Percentiles rank a stretch among this genome's conserved stretches.
These are phyloP conservation scores for Nicotiana obtusifolia DNA, from an alignment of 257 asterid genomes.

Conservation along the genomic window DNA sequence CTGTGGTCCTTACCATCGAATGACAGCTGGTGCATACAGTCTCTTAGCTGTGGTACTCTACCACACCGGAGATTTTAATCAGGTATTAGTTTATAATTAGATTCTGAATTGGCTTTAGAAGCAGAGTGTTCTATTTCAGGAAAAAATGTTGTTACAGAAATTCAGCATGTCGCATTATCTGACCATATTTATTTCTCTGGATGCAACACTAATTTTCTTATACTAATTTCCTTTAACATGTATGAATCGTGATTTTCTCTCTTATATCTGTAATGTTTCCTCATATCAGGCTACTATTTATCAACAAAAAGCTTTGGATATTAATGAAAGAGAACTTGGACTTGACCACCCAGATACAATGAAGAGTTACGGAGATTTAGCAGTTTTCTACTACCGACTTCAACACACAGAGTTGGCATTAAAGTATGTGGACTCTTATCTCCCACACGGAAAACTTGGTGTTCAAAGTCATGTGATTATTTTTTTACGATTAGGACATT, in stretches of 20 bases:
- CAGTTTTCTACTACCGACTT: conserved; percentile 97
- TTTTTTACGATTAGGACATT: not conserved
- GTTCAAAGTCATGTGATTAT: not conserved
- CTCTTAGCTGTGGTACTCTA: conserved; percentile 97
- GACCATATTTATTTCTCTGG: not conserved
- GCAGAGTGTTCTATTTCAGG: not conserved
- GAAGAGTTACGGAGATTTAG: conserved; percentile 98
- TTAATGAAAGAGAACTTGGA: conserved; percentile 96
- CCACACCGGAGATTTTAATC: conserved; percentile 99
- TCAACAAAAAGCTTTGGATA: conserved; percentile 96
- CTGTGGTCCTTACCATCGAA: conserved; percentile 96
- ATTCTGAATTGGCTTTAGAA: not conserved
- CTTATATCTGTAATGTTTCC: not conserved
- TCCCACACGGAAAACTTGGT: not conserved
- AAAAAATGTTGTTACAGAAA: not conserved
- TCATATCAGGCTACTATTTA: conserved; percentile 73
- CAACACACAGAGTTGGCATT: conserved; percentile 96
- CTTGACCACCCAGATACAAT: conserved; percentile 99
- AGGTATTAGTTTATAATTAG: conserved; percentile 37
- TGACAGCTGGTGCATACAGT: conserved; percentile 96
- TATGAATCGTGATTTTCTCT: not conserved
- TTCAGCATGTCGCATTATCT: not conserved
- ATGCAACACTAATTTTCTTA: not conserved
- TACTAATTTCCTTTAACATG: not conserved
- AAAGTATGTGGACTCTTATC: conserved; percentile 47